Evolutionary conservation across 495 filamentous ascomycete species (phyloP).

Genomic region (Penicillium samsonianum): DNA sequence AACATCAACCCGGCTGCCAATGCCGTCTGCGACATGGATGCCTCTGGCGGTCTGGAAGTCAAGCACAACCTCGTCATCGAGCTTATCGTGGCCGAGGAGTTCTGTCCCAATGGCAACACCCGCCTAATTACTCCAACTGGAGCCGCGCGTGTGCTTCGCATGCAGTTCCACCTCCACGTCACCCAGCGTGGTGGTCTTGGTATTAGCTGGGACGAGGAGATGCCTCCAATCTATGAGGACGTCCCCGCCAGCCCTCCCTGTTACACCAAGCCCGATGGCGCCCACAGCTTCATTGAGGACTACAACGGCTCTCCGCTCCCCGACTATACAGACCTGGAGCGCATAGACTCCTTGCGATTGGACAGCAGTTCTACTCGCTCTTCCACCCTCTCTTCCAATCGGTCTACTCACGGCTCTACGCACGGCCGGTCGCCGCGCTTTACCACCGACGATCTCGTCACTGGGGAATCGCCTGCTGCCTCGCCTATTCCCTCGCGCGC

Average conservation of each 20-base stretch:
- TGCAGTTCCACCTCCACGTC: constrained; percentile 81
- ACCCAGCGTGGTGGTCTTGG: constrained; percentile 86
- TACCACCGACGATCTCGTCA: constrained; percentile 29
- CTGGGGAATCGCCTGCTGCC: constrained; percentile 21
- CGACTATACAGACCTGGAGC: constrained; percentile 48
- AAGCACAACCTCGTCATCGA: constrained; percentile 87
- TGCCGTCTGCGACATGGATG: constrained; percentile 77
- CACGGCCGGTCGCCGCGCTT: constrained; percentile 25
- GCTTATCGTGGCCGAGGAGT: constrained; percentile 93
- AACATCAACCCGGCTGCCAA: constrained; percentile 60
- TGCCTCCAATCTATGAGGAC: constrained; percentile 91
- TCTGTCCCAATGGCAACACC: constrained; percentile 68
- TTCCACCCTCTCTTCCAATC: constrained; percentile 35
- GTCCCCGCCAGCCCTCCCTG: constrained; percentile 84
- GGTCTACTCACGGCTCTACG: constrained; percentile 13
- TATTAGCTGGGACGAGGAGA: constrained; percentile 96
- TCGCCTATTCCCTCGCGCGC: constrained; percentile 25
- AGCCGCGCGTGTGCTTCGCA: constrained; percentile 84
- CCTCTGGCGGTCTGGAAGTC: constrained; percentile 73
- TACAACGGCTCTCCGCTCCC: constrained; percentile 48
- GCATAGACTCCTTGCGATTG: constrained; percentile 44
- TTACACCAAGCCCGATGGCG: constrained; percentile 57
- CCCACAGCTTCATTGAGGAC: constrained; percentile 44
- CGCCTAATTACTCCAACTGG: constrained; percentile 81
- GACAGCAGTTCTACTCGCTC: constrained; percentile 35